Evolutionary conservation across 2,329 filamentous ascomycete genomes (phyloP).

Genomic region (Aureobasidium musti): DNA sequence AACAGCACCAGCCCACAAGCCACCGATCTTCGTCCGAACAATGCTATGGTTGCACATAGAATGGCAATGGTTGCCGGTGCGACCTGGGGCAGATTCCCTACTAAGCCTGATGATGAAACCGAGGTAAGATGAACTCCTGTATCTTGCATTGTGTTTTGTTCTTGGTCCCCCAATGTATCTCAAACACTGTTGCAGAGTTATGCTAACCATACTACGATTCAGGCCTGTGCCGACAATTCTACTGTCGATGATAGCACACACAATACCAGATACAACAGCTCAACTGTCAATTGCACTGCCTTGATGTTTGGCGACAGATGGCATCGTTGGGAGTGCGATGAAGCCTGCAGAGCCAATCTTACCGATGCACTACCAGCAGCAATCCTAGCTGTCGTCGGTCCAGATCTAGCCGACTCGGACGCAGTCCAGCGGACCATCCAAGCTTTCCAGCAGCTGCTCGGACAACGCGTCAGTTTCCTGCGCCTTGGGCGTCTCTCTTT

Average conservation of each 20-base stretch:
- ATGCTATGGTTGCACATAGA: not conserved
- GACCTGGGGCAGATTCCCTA: slow-evolving; percentile 4
- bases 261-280: not conserved
- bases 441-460: not conserved
- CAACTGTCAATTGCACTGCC: slow-evolving; percentile 6
- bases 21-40: not conserved
- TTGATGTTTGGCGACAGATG: slow-evolving; percentile 7
- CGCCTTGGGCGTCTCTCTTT: not conserved
- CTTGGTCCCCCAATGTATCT: not conserved
- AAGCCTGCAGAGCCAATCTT: not conserved
- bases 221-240: not conserved
- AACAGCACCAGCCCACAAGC: not conserved
- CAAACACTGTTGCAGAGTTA: not conserved
- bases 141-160: not conserved
- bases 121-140: not conserved
- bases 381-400: not conserved
- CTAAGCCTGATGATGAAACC: not conserved
- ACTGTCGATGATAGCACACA: not conserved
- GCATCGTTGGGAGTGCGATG: not conserved
- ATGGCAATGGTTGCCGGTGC: not conserved
- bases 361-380: not conserved
- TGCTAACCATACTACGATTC: not conserved
- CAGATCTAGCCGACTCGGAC: not conserved
- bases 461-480: not conserved
- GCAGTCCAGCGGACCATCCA: not conserved